Percentiles rank a stretch among this genome's conserved stretches.
Conservation (phyloP, 78 protist species). For the Monosiga brevicollis region DNA sequence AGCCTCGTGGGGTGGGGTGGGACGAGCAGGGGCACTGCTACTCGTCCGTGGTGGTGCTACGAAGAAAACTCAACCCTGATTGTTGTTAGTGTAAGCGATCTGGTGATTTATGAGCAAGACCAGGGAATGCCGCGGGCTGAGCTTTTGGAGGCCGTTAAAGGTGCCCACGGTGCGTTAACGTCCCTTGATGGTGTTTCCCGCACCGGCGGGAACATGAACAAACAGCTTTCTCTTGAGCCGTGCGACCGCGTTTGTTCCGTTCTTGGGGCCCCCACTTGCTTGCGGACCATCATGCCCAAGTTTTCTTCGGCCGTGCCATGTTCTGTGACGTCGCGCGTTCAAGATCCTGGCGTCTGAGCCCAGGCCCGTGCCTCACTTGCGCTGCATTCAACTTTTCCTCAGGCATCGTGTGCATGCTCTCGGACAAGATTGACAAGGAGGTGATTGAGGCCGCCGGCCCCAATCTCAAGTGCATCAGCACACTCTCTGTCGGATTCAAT, state of each 20-base stretch:
- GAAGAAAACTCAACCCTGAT: too few relatives aligned
- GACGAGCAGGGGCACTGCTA: too few relatives aligned
- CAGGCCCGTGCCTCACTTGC: not conserved
- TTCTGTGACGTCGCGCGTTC: not conserved
- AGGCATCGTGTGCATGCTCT: not conserved
- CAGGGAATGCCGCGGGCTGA: not conserved
- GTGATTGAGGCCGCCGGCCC: slow-evolving; percentile 1
- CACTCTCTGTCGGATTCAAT: slow-evolving; percentile 19
- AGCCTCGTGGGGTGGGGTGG: too few relatives aligned
- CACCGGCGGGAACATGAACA: too few relatives aligned
- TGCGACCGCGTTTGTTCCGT: not conserved
- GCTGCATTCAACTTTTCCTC: not conserved
- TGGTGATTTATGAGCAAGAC: not conserved
- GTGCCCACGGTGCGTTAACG: not conserved
- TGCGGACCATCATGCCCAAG: too few relatives aligned
- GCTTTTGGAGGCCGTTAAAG: not conserved
- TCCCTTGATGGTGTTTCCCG: not conserved
- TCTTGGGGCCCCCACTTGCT: not conserved
- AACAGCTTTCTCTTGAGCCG: too few relatives aligned
- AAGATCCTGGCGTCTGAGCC: not conserved
- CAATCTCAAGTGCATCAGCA: not conserved
- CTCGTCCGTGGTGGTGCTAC: too few relatives aligned
- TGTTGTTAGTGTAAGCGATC: not conserved
- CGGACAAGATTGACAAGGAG: not conserved
- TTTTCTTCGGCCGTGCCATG: too few relatives aligned